Percentiles rank a stretch among this genome's conserved stretches.
phyloP scores from a whole-genome alignment of 1,284 basidiomycete species.

The Thelephora terrestris region DNA sequence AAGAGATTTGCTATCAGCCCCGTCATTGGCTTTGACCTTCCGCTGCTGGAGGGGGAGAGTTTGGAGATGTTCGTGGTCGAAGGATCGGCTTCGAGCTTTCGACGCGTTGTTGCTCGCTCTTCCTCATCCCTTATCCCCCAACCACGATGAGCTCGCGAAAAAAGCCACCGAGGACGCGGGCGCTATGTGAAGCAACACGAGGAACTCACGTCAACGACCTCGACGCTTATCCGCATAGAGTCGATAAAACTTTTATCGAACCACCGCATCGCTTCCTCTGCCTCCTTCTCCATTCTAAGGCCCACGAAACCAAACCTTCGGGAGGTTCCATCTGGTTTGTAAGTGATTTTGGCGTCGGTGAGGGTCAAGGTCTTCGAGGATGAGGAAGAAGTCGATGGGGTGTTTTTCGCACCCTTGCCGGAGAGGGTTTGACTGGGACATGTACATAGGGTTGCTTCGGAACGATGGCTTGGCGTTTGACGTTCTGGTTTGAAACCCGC shows the following conservation, averaged over 20 bases:
- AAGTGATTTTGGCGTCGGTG: constrained; percentile 84
- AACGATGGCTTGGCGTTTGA: no score
- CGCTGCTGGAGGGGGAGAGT: constrained; percentile 9
- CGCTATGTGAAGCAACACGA: neutral
- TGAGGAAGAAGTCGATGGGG: constrained; percentile 10
- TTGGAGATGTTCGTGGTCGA: constrained; percentile 22
- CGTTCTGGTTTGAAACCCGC: no score
- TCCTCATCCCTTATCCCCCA: constrained; percentile 44
- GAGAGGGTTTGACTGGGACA: no score
- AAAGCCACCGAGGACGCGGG: neutral
- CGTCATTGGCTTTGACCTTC: constrained; percentile 17
- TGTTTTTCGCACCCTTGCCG: constrained; percentile 49
- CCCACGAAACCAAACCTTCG: constrained; percentile 91
- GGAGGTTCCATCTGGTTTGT: constrained; percentile 68
- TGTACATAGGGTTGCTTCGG: no score
- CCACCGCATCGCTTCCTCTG: constrained; percentile 69
- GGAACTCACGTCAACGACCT: constrained; percentile 62
- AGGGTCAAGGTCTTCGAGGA: constrained; percentile 30
- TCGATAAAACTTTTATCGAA: constrained; percentile 81
- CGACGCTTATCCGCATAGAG: constrained; percentile 66
- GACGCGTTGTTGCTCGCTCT: constrained; percentile 60
- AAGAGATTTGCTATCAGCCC: neutral
- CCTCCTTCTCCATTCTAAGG: constrained; percentile 76
- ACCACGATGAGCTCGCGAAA: neutral
- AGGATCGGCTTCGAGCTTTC: constrained; percentile 32